Base-by-base conservation (phyloP, 208 protist genomes). In the Spongospora subterranea region DNA sequence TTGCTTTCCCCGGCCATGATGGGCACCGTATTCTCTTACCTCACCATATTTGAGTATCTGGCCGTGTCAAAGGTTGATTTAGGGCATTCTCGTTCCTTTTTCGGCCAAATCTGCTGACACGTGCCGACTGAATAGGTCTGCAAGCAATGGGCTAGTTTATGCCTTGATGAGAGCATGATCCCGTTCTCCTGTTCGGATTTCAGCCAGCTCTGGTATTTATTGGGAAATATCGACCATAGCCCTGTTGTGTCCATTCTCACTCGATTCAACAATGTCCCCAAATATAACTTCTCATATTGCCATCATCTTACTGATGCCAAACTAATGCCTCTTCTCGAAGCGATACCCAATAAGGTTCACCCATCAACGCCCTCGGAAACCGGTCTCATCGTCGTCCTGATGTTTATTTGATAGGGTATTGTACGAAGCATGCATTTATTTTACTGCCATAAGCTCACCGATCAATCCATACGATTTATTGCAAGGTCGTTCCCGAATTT, bases 401-500 rank as follows among this genome's bases (percentile, higher is more conserved):
- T 60, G 50, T 29, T 60, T 6, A 29, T 60, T 60, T 6, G 24
- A 29, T 24, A 60, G 50, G 24, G 17, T 35, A 82, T 40, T 43
- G 71, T 82, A 40, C 6, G n/a, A 35, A 20, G 11, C 35, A 82
- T 82, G 6, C 35, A 6, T 6, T n/a, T 82, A 35, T 82, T 82
- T 43, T 82, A 82, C n/a, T 82, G 71, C n/a, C 40, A 82, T n/a
- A 82, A 82, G 71, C 71, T 82, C 6, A 82, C 71, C 6, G 71
- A 82, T 35, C 71, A 82, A n/a, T 20, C 17, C 71, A 82, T 35
- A 20, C 71, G 71, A 35, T 82, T 82, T 43, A 82, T 82, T 82
- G 71, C 71, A 6, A 82, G 71, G n/a, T 82, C 71, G 71, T 82
- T 82, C 35, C 71, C 71, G 13, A 82, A 82, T 82, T n/a, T 82